phyloP scores from a whole-genome alignment of 2,329 filamentous ascomycete species.

The Phialophora expanda region DNA sequence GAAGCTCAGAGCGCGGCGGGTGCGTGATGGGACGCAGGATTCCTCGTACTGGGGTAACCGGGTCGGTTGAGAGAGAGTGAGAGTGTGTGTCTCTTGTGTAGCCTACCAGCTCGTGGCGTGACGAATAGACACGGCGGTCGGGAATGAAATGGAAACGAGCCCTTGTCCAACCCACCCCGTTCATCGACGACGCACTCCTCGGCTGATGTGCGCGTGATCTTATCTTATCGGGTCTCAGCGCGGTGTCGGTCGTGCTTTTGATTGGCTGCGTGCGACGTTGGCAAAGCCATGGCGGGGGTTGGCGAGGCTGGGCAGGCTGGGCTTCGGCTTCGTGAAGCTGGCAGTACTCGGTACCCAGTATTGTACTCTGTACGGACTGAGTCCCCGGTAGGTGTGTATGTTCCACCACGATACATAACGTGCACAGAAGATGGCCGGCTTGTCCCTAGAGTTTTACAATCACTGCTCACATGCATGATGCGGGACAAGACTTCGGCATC shows the following conservation, averaged over 20 bases:
- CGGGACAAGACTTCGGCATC: not conserved
- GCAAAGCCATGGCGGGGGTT: no score
- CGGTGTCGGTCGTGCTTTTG: not conserved
- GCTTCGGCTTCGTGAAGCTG: not conserved
- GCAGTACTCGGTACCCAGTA: not conserved
- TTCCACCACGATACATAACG: not conserved
- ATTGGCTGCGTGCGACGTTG: not conserved
- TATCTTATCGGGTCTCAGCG: conserved; percentile 1
- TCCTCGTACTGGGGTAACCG: no score
- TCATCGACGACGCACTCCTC: not conserved
- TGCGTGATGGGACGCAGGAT: not conserved
- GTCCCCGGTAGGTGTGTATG: no score
- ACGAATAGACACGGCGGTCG: not conserved
- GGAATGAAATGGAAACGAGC: not conserved
- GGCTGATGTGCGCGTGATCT: not conserved
- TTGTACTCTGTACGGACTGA: not conserved
- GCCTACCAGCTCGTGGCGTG: not conserved
- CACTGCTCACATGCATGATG: not conserved
- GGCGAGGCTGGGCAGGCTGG: not conserved
- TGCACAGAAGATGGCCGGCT: not conserved
- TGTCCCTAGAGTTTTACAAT: not conserved
- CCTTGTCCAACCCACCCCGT: no score
- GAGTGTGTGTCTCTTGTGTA: no score
- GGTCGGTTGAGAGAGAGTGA: no score
- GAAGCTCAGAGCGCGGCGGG: not conserved